These are phyloP conservation scores for Corniculantispora saksenae DNA, from an alignment of 2,329 filamentous ascomycete species.

Conservation along the genomic window DNA sequence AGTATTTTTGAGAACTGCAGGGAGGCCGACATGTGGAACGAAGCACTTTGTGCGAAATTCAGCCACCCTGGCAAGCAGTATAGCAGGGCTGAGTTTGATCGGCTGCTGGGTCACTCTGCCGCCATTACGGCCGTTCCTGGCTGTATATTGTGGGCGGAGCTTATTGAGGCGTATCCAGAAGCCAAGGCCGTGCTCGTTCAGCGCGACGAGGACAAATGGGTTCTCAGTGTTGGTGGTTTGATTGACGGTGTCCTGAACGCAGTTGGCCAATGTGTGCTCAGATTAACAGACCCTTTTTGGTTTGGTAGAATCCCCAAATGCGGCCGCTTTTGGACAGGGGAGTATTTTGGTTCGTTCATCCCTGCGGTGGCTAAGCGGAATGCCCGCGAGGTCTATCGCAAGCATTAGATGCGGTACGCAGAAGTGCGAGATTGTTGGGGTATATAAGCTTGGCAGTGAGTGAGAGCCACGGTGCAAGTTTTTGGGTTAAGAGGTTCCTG, in stretches of 20 bases:
- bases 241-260: background rate
- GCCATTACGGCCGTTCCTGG: background rate
- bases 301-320: background rate
- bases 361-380: background rate
- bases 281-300: background rate
- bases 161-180: no score
- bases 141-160: background rate
- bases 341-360: background rate
- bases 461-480: background rate
- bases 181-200: slow-evolving; percentile 28
- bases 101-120: background rate
- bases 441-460: background rate
- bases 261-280: background rate
- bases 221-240: slow-evolving; percentile 25
- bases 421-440: background rate
- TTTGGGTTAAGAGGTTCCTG: background rate
- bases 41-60: background rate
- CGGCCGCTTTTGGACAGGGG: background rate
- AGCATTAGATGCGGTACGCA: background rate
- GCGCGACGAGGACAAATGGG: slow-evolving; percentile 29
- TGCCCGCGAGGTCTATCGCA: background rate
- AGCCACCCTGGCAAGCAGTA: background rate
- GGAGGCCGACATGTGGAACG: background rate
- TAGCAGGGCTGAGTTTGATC: background rate
- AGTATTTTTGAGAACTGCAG: background rate